These are phyloP conservation scores for Ganoderma multipileum DNA, from an alignment of 1,284 basidiomycete species.

Conservation along the genomic window DNA sequence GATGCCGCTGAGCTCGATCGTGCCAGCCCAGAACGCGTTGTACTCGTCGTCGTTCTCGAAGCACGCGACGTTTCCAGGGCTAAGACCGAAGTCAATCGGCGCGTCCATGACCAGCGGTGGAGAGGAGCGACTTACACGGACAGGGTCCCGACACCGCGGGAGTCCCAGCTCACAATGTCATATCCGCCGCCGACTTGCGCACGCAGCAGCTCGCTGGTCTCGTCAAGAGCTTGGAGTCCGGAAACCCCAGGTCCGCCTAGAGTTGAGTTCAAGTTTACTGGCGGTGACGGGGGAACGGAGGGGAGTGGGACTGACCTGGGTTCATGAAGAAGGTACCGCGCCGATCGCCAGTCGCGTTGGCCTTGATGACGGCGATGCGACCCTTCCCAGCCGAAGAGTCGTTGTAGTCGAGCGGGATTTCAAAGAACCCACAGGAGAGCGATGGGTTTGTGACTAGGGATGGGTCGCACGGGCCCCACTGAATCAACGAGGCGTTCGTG, in stretches of 20 bases:
- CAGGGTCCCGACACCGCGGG: constrained; percentile 23
- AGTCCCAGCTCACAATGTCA: constrained; percentile 25
- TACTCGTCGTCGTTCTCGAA: constrained; percentile 17
- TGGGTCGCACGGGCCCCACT: constrained; percentile 19
- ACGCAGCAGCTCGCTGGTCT: background rate
- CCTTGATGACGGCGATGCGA: constrained; percentile 18
- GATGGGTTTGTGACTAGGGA: constrained; percentile 1
- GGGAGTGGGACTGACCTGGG: constrained; percentile 6
- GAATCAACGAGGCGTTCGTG: background rate
- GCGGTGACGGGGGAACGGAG: no score
- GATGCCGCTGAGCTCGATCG: constrained; percentile 23
- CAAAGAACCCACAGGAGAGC: constrained; percentile 18
- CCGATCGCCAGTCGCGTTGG: constrained; percentile 17
- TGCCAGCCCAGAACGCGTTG: constrained; percentile 16
- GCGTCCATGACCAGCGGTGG: background rate
- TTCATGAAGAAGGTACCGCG: constrained; percentile 20
- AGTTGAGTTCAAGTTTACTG: background rate
- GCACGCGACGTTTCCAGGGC: constrained; percentile 21
- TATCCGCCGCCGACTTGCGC: constrained; percentile 13
- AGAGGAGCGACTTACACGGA: background rate
- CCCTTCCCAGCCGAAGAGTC: constrained; percentile 16
- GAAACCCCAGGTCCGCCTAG: constrained; percentile 8
- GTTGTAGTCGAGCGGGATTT: constrained; percentile 24
- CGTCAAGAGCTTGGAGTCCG: background rate
- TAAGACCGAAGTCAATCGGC: background rate